Base-by-base conservation (phyloP, 2,329 filamentous ascomycete species). In the Alternaria conjuncta region DNA sequence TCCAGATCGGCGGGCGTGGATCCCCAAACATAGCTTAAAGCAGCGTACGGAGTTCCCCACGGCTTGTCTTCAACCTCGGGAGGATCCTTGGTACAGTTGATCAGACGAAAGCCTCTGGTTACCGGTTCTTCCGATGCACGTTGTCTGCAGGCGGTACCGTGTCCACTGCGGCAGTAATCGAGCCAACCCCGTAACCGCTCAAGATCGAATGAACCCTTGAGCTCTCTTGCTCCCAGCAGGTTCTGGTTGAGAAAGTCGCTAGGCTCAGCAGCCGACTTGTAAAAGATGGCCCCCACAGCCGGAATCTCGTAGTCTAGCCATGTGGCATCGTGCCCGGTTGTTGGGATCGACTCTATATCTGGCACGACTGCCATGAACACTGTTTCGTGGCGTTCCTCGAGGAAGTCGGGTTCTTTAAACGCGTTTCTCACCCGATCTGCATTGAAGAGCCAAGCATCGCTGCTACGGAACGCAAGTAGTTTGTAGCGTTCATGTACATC, bases 21-120 rank as follows among this genome's bases (percentile, higher is more conserved):
- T 30, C 65, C 67, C 67, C 67, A 70, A 12, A 70, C 63, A 55
- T 70, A 68, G 30, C 65, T 67, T 13, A 68, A 41, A 20, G 65
- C 61, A 12, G 47, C 67, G 61, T 68, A 69, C 23, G 36, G 41
- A 4, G 50, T 61, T 12, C 61, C 61, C 64, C 58, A 62, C 7
- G 49, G 30, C 60, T 63, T 41, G 6, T 60, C 64, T 23, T 65
- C 64, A 7, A 67, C 54, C 20, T 55, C 32, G 15, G 59, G 59
- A 21, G 36, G 30, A 20, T 53, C 25, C 11, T 56, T 55, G 15
- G 32, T 32, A 47, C 66, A 68, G 20, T 68, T 28, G 23, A 68
- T 66, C 5, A 68, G 47, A 12, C 60, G 49, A 46, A 66, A 66
- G 44, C 64, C 60, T 55, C 43, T 47, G 18, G 18, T 45, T 15